Evolutionary conservation across 495 filamentous ascomycete species (phyloP), one percentile per base, ranked within the genome.

Genomic region (Copromyces sp.): DNA sequence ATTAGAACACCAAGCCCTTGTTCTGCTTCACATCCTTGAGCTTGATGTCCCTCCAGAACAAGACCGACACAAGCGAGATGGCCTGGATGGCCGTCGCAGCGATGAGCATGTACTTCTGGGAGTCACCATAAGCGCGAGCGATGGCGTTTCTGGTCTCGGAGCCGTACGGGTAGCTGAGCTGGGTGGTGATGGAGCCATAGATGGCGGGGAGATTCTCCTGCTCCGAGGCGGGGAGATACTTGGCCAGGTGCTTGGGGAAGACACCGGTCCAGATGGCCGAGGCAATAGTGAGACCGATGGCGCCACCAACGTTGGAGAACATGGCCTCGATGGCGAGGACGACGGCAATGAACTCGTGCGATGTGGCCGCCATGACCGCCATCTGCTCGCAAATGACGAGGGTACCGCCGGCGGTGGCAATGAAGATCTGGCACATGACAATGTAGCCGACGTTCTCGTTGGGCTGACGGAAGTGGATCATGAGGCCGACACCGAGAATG

Each of bases 391-490:
- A 82, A 75, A 93, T 88, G 69, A 92, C 87, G 17, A 86, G 79
- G 37, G 82, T 80, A 35, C 86, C 86, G 37, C 90, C 91, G 16
- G 85, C 83, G 70, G 94, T 87, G 38, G 91, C 89, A 75, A 94
- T 92, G 81, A 93, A 90, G 78, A 94, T 92, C 80, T 94, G 91
- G 75, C 87, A 90, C 89, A 93, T 92, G 80, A 93, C 82, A 24
- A 94, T 81, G 78, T 90, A 92, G 35, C 89, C 91, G 68, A 93
- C 83, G 68, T 84, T 76, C 20, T 81, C 79, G 40, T 85, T 81
- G 3, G 83, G 80, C 71, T 87, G 81, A 29, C 76, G 75, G 86
- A 93, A 93, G 74, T 92, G 82, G 74, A 94, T 92, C 87, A 93
- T 89, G 40, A 94, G 83, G 11, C 90, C 91, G 47, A 71, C 84